Evolutionary conservation across 768 basidiomycete genomes (phyloP).

Genomic region (Fomitopsis serialis): DNA sequence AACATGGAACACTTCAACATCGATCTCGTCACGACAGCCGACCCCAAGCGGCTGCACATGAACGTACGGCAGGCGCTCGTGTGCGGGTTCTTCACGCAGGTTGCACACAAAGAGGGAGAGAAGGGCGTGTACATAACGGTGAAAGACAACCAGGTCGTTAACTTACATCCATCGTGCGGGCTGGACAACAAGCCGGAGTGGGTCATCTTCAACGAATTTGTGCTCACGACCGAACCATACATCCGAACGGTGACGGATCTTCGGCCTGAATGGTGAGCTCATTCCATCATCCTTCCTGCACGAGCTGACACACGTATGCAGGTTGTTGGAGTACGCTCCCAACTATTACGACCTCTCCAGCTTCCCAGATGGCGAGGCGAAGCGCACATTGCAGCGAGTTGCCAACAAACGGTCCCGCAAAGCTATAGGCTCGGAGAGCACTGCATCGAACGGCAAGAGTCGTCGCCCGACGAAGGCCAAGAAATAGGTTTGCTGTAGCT

Average conservation of each 20-base stretch:
- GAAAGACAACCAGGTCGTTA: slow-evolving; percentile 79
- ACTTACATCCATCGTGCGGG: slow-evolving; percentile 83
- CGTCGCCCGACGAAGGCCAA: not conserved
- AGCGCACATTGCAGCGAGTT: slow-evolving; percentile 17
- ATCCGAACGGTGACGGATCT: slow-evolving; percentile 91
- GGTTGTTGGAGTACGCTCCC: slow-evolving; percentile 51
- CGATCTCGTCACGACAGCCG: slow-evolving; percentile 65
- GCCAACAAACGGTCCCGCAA: slow-evolving; percentile 14
- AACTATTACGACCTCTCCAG: slow-evolving; percentile 12
- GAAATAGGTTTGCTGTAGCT: too few relatives aligned
- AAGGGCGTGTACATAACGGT: slow-evolving; percentile 76
- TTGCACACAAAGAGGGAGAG: slow-evolving; percentile 91
- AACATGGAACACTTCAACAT: slow-evolving; percentile 90
- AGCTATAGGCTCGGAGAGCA: not conserved
- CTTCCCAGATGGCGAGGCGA: slow-evolving; percentile 19
- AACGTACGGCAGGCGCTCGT: slow-evolving; percentile 82
- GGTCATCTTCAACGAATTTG: slow-evolving; percentile 94
- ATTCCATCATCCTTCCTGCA: not conserved
- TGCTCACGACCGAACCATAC: slow-evolving; percentile 81
- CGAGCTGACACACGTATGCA: slow-evolving; percentile 14
- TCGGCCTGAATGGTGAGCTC: slow-evolving; percentile 70
- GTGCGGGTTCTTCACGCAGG: slow-evolving; percentile 97
- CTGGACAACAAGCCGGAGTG: slow-evolving; percentile 85
- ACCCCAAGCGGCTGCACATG: slow-evolving; percentile 43
- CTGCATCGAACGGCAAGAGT: not conserved